Evolutionary conservation across 805 yeast species (phyloP).

Genomic region (Wickerhamomyces alni): DNA sequence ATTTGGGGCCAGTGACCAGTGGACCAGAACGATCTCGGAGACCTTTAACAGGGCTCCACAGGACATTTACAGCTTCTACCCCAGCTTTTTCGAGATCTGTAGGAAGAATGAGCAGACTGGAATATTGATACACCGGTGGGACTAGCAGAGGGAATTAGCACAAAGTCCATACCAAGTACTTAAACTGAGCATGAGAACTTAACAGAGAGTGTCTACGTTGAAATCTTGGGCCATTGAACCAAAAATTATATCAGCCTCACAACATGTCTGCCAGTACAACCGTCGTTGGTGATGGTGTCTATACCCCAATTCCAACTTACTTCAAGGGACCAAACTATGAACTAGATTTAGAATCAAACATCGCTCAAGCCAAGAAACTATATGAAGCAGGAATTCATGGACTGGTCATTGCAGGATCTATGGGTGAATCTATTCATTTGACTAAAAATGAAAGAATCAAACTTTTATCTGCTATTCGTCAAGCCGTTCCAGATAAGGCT

Average conservation of each 20-base stretch:
- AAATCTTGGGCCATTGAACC: too few species aligned
- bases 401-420: conserved; percentile 32
- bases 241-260: not conserved
- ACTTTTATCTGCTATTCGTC: conserved; percentile 24
- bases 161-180: not conserved
- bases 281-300: conserved; percentile 22
- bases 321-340: conserved; percentile 23
- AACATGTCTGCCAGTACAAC: not conserved
- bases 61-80: too few species aligned
- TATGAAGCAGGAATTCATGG: conserved; percentile 28
- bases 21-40: too few species aligned
- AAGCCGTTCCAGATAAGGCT: conserved; percentile 27
- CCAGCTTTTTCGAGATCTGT: too few species aligned
- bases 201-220: too few species aligned
- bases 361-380: conserved; percentile 26
- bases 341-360: conserved; percentile 28
- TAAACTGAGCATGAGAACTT: too few species aligned
- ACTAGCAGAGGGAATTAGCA: not conserved
- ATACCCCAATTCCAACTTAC: conserved; percentile 29
- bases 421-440: conserved; percentile 34
- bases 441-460: conserved; percentile 26
- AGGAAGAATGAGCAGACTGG: too few species aligned
- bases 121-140: not conserved
- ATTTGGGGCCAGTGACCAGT: too few species aligned
- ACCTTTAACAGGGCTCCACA: too few species aligned